phyloP scores from a whole-genome alignment of 1,284 basidiomycete genomes.

The Moesziomyces antarcticus region DNA sequence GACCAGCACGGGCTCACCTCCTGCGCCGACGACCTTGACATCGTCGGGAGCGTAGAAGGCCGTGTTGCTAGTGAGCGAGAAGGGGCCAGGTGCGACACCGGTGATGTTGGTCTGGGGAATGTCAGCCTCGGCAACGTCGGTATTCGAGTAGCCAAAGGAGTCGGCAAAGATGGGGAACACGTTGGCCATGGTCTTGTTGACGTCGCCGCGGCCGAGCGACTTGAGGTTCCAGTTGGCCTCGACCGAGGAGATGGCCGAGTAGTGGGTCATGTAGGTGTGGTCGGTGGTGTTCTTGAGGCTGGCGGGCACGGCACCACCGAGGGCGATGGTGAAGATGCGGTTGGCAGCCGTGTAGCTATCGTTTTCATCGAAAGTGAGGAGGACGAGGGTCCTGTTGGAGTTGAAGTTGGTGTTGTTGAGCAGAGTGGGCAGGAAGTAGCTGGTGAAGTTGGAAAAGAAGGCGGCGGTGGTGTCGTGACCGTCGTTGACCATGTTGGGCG shows the following conservation, averaged over 20 bases:
- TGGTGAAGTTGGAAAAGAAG: constrained; percentile 72
- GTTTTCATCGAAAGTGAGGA: constrained; percentile 75
- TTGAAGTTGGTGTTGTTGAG: constrained; percentile 72
- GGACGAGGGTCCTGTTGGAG: constrained; percentile 72
- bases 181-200: constrained; percentile 69
- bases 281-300: constrained; percentile 48
- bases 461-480: constrained; percentile 74
- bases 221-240: constrained; percentile 73
- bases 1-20: constrained; percentile 60
- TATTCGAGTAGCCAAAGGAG: constrained; percentile 64
- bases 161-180: constrained; percentile 72
- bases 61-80: constrained; percentile 54
- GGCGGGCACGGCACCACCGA: constrained; percentile 47
- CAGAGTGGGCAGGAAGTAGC: constrained; percentile 73
- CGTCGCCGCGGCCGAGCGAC: constrained; percentile 52
- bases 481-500: constrained; percentile 75
- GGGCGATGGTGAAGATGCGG: constrained; percentile 55
- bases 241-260: constrained; percentile 74
- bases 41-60: constrained; percentile 65
- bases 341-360: constrained; percentile 70
- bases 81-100: constrained; percentile 62
- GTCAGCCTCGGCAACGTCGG: constrained; percentile 29
- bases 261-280: constrained; percentile 72
- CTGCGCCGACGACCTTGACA: constrained; percentile 61
- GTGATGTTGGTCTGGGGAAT: constrained; percentile 66